These are phyloP conservation scores for Trypanosoma avium DNA, from an alignment of 208 protist species.

Conservation along the genomic window DNA sequence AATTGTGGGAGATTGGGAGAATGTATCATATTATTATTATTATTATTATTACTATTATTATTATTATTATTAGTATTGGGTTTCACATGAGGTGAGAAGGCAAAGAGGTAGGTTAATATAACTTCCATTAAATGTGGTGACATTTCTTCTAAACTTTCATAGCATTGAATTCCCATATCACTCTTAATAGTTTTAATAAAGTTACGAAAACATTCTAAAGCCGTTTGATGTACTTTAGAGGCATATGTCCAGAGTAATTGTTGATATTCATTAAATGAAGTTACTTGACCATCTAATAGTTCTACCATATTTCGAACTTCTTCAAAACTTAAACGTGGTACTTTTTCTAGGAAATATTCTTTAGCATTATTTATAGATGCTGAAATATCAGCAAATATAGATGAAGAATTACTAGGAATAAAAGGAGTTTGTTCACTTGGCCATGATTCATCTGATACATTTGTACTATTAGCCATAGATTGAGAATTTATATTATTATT, in stretches of 20 bases:
- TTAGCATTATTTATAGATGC: too few species aligned
- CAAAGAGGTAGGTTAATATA: constrained; percentile 13
- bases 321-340: constrained; percentile 25
- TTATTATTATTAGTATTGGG: not conserved
- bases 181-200: constrained; percentile 3
- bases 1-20: too few species aligned
- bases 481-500: not conserved
- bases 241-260: constrained; percentile 22
- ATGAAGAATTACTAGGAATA: too few species aligned
- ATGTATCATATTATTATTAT: too few species aligned
- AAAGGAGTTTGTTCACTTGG: too few species aligned
- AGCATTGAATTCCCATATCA: not conserved
- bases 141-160: not conserved
- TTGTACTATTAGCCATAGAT: too few species aligned
- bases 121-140: constrained; percentile 15
- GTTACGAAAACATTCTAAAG: constrained; percentile 5
- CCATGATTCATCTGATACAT: too few species aligned
- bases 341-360: constrained; percentile 9
- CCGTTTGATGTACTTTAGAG: constrained; percentile 10
- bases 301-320: constrained; percentile 16
- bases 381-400: too few species aligned
- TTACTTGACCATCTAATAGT: constrained; percentile 17
- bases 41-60: too few species aligned
- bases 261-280: constrained; percentile 21
- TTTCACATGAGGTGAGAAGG: constrained; percentile 12